phyloP scores from a whole-genome alignment of 2,329 filamentous ascomycete genomes.

The Cadophora sp. region DNA sequence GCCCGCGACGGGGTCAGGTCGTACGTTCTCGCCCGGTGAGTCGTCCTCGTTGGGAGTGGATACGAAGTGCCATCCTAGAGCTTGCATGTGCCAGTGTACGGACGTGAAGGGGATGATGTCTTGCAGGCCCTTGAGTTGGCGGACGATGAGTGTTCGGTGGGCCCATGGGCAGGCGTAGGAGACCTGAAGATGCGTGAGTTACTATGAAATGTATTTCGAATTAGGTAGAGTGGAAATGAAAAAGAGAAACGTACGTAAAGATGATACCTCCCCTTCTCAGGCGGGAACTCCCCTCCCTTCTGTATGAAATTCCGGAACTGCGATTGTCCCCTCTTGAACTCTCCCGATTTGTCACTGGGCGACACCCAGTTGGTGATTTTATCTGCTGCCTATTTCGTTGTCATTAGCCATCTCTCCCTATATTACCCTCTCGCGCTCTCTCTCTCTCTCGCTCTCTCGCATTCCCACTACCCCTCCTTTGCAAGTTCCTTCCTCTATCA shows the following conservation, averaged over 20 bases:
- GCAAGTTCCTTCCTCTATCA: neutral
- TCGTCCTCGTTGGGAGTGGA: conserved; percentile 60
- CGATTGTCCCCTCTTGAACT: conserved; percentile 90
- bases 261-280: conserved; percentile 91
- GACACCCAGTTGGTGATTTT: conserved; percentile 87
- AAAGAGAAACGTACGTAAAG: conserved; percentile 82
- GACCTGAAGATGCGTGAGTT: conserved; percentile 63
- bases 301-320: conserved; percentile 77
- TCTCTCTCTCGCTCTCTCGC: neutral
- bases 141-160: conserved; percentile 83
- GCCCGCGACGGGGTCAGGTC: conserved; percentile 66
- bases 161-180: conserved; percentile 69
- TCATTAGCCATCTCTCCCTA: conserved; percentile 23
- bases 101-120: conserved; percentile 68
- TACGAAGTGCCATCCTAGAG: conserved; percentile 72
- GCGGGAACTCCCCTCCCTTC: conserved; percentile 67
- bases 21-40: conserved; percentile 65
- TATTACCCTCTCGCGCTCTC: conserved; percentile 25
- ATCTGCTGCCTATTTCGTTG: conserved; percentile 31
- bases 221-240: conserved; percentile 62
- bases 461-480: neutral
- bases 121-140: conserved; percentile 91
- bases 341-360: conserved; percentile 78
- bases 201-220: conserved; percentile 61
- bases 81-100: conserved; percentile 68